These are phyloP conservation scores for Talaromyces liani DNA, from an alignment of 495 filamentous ascomycete species.

Conservation along the genomic window DNA sequence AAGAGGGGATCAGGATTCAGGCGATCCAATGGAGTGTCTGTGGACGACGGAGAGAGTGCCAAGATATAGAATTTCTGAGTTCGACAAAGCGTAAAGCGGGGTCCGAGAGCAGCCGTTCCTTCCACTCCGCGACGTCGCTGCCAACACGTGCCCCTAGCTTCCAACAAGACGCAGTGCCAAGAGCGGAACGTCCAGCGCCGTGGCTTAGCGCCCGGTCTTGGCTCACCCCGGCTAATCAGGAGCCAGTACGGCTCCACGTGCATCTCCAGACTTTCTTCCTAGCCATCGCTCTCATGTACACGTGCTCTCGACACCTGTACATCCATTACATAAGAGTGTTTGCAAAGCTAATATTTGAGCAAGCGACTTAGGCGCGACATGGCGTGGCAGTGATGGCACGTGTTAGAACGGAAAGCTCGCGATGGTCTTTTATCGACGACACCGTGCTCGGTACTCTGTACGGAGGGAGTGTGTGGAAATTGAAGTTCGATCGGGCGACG, in stretches of 20 bases:
- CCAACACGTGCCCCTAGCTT: neutral
- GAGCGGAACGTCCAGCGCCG: constrained; percentile 4
- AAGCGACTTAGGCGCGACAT: too few species aligned
- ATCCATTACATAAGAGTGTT: too few species aligned
- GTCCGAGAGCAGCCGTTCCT: neutral
- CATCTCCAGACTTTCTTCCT: neutral
- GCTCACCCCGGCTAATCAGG: neutral
- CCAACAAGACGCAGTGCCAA: neutral
- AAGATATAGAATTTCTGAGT: neutral
- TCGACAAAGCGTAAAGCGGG: neutral
- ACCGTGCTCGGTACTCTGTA: too few species aligned
- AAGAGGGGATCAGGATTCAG: too few species aligned
- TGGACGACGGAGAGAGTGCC: neutral
- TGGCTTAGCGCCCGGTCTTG: constrained; percentile 6
- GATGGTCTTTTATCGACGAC: too few species aligned
- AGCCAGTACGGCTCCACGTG: neutral
- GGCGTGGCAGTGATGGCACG: too few species aligned
- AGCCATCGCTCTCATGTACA: neutral
- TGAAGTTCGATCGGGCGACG: too few species aligned
- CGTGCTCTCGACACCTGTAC: neutral
- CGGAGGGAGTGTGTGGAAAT: too few species aligned
- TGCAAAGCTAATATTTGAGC: too few species aligned
- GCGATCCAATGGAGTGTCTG: too few species aligned
- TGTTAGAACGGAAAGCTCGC: too few species aligned
- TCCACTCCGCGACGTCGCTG: neutral